Percentiles rank a stretch among this genome's conserved stretches.
phyloP scores from a whole-genome alignment of 78 protist species.

The Chrysochromulina tobinii region DNA sequence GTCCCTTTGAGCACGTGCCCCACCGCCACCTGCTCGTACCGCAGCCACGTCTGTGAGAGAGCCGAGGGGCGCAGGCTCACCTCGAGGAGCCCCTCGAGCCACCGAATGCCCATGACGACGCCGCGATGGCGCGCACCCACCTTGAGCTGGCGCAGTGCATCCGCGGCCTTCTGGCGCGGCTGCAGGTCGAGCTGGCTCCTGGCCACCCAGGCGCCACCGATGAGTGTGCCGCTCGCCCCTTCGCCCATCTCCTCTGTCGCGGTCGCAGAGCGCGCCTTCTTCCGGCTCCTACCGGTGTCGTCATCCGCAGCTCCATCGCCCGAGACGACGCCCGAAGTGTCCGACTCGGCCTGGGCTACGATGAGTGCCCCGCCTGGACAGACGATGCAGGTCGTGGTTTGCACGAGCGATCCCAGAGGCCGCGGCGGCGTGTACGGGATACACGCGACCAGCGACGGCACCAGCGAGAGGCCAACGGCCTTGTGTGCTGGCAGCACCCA shows the following conservation, averaged over 20 bases:
- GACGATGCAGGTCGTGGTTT: too few species aligned
- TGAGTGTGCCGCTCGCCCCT: too few species aligned
- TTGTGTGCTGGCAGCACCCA: neutral
- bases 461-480: neutral
- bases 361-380: too few species aligned
- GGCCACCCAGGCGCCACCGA: too few species aligned
- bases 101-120: neutral
- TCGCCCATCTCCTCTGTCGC: too few species aligned
- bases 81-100: neutral
- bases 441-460: neutral
- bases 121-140: neutral
- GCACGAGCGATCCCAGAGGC: too few species aligned
- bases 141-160: neutral
- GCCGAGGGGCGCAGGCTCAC: neutral
- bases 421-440: neutral
- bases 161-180: neutral
- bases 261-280: too few species aligned
- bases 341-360: too few species aligned
- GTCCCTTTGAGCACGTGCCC: conserved; percentile 5
- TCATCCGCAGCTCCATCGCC: too few species aligned
- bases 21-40: neutral
- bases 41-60: neutral
- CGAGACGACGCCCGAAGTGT: too few species aligned
- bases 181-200: neutral
- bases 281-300: too few species aligned